These are phyloP conservation scores for Penicillium desertorum DNA, from an alignment of 495 filamentous ascomycete species.

Conservation along the genomic window DNA sequence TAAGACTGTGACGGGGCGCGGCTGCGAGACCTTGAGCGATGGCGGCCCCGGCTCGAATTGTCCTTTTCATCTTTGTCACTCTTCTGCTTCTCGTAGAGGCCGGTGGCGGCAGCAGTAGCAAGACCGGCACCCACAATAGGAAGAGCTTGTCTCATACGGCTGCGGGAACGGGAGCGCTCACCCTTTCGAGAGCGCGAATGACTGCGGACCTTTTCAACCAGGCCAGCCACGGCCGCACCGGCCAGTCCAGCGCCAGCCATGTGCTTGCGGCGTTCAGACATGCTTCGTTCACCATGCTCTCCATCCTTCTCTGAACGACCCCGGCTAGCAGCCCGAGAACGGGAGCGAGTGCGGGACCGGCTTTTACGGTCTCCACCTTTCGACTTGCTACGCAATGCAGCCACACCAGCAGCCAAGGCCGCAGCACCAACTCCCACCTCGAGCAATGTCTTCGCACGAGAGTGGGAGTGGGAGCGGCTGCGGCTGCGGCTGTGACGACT, in stretches of 20 bases:
- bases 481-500: constrained; percentile 44
- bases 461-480: constrained; percentile 57
- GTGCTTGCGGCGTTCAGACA: constrained; percentile 62
- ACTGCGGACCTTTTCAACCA: constrained; percentile 71
- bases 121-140: constrained; percentile 74
- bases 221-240: constrained; percentile 72
- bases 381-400: constrained; percentile 66
- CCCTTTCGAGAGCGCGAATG: constrained; percentile 63
- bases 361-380: constrained; percentile 68
- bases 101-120: constrained; percentile 74
- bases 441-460: constrained; percentile 59
- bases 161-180: constrained; percentile 55
- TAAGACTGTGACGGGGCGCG: constrained; percentile 54
- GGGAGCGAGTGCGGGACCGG: constrained; percentile 58
- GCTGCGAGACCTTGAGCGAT: constrained; percentile 57
- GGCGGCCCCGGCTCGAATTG: constrained; percentile 44
- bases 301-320: constrained; percentile 29
- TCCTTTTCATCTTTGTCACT: constrained; percentile 61
- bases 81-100: constrained; percentile 76
- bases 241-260: constrained; percentile 77
- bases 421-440: constrained; percentile 78
- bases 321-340: constrained; percentile 45
- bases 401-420: constrained; percentile 77
- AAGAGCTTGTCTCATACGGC: constrained; percentile 57
- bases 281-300: constrained; percentile 47